Evolutionary conservation across 345 rosid species (phyloP).

Genomic region (Pugionium dolabratum): DNA sequence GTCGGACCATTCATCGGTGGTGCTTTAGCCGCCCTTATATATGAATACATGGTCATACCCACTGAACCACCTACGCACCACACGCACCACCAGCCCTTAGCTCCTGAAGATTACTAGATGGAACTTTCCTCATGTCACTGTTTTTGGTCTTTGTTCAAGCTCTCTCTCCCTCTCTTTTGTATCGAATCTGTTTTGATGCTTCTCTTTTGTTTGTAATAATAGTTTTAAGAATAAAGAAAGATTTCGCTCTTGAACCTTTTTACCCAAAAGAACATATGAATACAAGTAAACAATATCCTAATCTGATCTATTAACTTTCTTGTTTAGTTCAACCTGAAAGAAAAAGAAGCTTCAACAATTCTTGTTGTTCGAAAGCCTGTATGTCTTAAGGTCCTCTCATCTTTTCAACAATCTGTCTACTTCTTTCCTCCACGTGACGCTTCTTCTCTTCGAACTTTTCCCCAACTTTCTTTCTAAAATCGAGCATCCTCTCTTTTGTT

Average conservation of each 20-base stretch:
- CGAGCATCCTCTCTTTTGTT: conserved; percentile 70
- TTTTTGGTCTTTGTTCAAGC: conserved; percentile 15
- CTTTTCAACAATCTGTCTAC: conserved; percentile 78
- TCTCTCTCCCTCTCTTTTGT: conserved; percentile 23
- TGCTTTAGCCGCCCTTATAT: conserved; percentile 43
- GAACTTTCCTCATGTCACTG: not conserved
- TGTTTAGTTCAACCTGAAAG: conserved; percentile 9
- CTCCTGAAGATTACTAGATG: conserved; percentile 74
- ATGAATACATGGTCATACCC: conserved; percentile 59
- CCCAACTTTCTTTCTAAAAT: conserved; percentile 82
- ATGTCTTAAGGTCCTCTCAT: conserved; percentile 58
- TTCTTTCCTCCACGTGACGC: conserved; percentile 78
- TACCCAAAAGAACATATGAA: conserved; percentile 19
- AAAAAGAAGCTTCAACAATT: not conserved
- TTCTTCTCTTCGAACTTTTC: conserved; percentile 90
- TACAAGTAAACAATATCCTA: conserved; percentile 21
- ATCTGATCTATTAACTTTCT: conserved; percentile 17
- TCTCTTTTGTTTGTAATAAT: conserved; percentile 20
- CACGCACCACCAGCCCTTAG: conserved; percentile 64
- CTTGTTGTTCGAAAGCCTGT: not conserved
- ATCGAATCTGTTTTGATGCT: conserved; percentile 12
- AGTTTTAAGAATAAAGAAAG: conserved; percentile 33
- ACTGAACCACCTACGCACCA: conserved; percentile 48
- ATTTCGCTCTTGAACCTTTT: not conserved
- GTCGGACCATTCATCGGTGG: conserved; percentile 45